Percentiles rank a stretch among this genome's conserved stretches.
phyloP scores from a whole-genome alignment of 2,329 filamentous ascomycete genomes.

The Ophiocordyceps sinensis region DNA sequence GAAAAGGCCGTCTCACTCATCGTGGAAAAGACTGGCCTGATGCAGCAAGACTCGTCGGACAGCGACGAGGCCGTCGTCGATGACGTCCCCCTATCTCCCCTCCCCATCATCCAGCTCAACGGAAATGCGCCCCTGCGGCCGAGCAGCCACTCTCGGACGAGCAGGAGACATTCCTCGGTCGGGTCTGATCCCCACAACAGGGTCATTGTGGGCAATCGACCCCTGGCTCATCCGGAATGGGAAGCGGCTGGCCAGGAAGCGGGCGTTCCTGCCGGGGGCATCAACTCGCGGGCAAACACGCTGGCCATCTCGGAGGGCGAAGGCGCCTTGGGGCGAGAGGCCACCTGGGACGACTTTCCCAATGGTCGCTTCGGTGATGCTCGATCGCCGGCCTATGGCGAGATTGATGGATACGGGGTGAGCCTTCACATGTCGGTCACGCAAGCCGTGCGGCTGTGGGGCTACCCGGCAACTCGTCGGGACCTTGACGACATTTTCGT shows the following conservation, averaged over 20 bases:
- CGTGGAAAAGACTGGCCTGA: slow-evolving; percentile 71
- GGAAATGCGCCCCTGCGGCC: slow-evolving; percentile 22
- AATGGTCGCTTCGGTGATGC: slow-evolving; percentile 94
- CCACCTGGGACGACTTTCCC: slow-evolving; percentile 97
- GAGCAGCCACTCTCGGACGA: slow-evolving; percentile 20
- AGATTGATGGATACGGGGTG: slow-evolving; percentile 98
- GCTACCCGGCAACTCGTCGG: slow-evolving; percentile 49
- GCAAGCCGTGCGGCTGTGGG: slow-evolving; percentile 76
- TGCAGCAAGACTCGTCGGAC: slow-evolving; percentile 43
- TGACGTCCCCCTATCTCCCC: slow-evolving; percentile 16
- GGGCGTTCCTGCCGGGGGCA: slow-evolving; percentile 54
- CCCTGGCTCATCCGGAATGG: slow-evolving; percentile 44
- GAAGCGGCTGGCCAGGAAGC: slow-evolving; percentile 68
- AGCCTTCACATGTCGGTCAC: slow-evolving; percentile 80
- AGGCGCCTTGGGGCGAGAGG: slow-evolving; percentile 76
- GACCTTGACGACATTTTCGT: slow-evolving; percentile 76
- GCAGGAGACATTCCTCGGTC: slow-evolving; percentile 59
- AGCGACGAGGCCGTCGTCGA: slow-evolving; percentile 37
- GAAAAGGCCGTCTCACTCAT: slow-evolving; percentile 95
- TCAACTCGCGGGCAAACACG: slow-evolving; percentile 71
- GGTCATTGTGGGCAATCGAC: slow-evolving; percentile 59
- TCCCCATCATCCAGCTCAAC: slow-evolving; percentile 29
- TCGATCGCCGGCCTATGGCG: slow-evolving; percentile 82
- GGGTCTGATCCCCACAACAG: slow-evolving; percentile 79
- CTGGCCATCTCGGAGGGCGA: slow-evolving; percentile 91